phyloP scores from a whole-genome alignment of 345 rosid species.

The Arabis alpina region DNA sequence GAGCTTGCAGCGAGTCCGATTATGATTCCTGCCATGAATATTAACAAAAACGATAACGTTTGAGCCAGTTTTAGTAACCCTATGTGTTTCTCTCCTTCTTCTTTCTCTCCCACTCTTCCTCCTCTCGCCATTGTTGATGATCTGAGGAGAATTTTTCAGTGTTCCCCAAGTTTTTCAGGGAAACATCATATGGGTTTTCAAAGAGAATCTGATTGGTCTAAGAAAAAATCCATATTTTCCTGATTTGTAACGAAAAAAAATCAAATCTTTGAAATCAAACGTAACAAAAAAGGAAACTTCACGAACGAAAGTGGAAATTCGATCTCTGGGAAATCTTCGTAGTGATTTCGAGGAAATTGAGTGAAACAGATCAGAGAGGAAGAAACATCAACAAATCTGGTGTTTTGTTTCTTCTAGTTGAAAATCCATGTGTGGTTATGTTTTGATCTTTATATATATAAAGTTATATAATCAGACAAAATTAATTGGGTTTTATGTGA shows the following conservation, averaged over 20 bases:
- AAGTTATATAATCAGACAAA: neutral
- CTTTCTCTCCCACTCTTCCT: conserved; percentile 55
- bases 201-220: conserved; percentile 11
- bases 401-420: conserved; percentile 37
- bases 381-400: conserved; percentile 45
- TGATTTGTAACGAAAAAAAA: neutral
- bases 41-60: conserved; percentile 67
- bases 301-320: conserved; percentile 9
- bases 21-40: conserved; percentile 82
- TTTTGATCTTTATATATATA: conserved; percentile 27
- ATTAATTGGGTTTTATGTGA: neutral
- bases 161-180: conserved; percentile 37
- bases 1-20: conserved; percentile 74
- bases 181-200: conserved; percentile 26
- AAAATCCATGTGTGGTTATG: conserved; percentile 26
- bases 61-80: conserved; percentile 75
- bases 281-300: neutral
- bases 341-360: neutral
- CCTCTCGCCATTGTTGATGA: conserved; percentile 41
- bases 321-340: conserved; percentile 29
- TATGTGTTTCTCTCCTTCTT: conserved; percentile 53
- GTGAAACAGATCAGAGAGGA: conserved; percentile 34
- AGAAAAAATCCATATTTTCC: conserved; percentile 1
- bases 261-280: conserved; percentile 30
- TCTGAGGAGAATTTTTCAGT: neutral